Base-by-base conservation (phyloP, 164 flowering plant genomes). In the Warburgia ugandensis region DNA sequence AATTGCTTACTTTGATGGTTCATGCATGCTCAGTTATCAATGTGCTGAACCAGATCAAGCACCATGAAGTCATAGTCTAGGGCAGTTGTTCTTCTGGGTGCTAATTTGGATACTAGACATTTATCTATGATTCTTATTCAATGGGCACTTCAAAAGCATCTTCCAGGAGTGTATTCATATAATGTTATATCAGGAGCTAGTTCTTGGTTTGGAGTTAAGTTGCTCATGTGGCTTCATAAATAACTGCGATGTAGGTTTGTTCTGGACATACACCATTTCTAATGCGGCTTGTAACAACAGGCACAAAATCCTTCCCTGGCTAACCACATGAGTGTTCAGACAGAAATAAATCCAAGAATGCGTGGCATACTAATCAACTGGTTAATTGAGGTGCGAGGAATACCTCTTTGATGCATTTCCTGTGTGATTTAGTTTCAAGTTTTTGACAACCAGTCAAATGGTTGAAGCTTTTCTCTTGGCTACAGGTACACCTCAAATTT, bases 361-460 rank as follows among this genome's bases (percentile, higher is more conserved):
- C 79, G 97, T 14, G 84, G 80, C 45, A 76, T 86, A 54, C 59
- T 86, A 68, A 55, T 90, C 72, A 90, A 90, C 65, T 90, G 97
- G 95, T 72, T 90, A 37, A 73, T 79, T 69, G 97, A 90, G 68
- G 97, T 85, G 66, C 29, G 14, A 45, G 58, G 19, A 60, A 29
- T 26, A 16, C 38, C 29, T 37, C 17, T 41, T 32, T 20, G 29
- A 20, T 25, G 21, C n/a, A 1, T 45, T 8, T 27, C 13, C n/a
- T 1, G 3, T 9, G 20, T 20, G 8, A 20, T 44, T 44, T 5
- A 26, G 4, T 45, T 5, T 45, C 25, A 28, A 20, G 12, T 20
- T 26, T 22, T 21, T 13, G 10, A 28, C 28, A 17, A 7, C 11
- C 23, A 25, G 26, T 12, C 10, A 22, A 1, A 19, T 22, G 46